These are phyloP conservation scores for Parasitella parasitica DNA, from an alignment of 371 early-diverging fungal species.

Conservation along the genomic window DNA sequence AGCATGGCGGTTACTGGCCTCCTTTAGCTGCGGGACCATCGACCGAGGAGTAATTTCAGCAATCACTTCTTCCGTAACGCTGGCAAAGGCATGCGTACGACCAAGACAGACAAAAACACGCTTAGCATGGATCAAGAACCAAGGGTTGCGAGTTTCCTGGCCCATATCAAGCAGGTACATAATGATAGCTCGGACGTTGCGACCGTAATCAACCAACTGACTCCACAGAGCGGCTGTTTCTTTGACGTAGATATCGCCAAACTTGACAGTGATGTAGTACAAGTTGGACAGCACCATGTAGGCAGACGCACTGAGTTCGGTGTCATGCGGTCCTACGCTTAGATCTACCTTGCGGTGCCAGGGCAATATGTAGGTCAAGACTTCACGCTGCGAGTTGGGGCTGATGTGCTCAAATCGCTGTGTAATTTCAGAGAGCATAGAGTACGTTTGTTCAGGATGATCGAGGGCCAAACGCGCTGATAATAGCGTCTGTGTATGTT, in stretches of 20 bases:
- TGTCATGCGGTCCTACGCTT: conserved; percentile 45
- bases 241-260: conserved; percentile 74
- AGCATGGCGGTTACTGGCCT: conserved; percentile 44
- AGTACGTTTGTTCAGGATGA: conserved; percentile 67
- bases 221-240: conserved; percentile 85
- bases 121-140: conserved; percentile 77
- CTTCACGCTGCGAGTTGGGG: conserved; percentile 61
- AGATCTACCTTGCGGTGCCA: conserved; percentile 86
- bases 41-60: conserved; percentile 74
- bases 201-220: conserved; percentile 68
- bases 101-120: conserved; percentile 81
- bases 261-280: conserved; percentile 82
- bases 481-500: conserved; percentile 71
- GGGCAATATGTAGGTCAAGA: conserved; percentile 76
- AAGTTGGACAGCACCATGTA: conserved; percentile 79
- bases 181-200: conserved; percentile 69
- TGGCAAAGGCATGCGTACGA: conserved; percentile 61
- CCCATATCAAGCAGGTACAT: conserved; percentile 75
- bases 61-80: conserved; percentile 66
- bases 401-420: conserved; percentile 73
- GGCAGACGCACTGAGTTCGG: conserved; percentile 56
- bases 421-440: conserved; percentile 79
- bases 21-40: conserved; percentile 68
- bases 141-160: conserved; percentile 75
- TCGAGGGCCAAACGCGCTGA: conserved; percentile 71